Percentiles rank a stretch among this genome's conserved stretches.
phyloP scores from a whole-genome alignment of 352 stramenopile genomes.

The Halophytophthora polymorphica region DNA sequence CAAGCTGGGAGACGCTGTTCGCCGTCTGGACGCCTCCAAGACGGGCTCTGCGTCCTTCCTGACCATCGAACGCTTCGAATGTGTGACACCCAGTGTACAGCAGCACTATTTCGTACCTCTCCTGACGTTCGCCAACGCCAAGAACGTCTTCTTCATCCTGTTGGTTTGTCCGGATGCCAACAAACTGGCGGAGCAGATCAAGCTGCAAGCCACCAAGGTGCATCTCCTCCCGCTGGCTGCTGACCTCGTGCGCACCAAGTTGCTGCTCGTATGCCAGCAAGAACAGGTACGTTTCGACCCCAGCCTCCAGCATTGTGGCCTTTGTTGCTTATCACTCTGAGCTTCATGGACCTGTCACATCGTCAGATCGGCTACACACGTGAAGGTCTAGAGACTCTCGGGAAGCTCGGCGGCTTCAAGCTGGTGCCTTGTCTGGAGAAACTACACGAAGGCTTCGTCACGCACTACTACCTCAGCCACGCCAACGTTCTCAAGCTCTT shows the following conservation, averaged over 20 bases:
- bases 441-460: constrained; percentile 47
- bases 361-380: constrained; percentile 61
- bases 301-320: neutral
- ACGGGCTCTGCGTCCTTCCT: constrained; percentile 29
- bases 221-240: constrained; percentile 37
- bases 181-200: constrained; percentile 65
- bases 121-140: constrained; percentile 41
- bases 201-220: constrained; percentile 30
- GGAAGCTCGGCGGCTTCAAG: constrained; percentile 28
- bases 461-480: constrained; percentile 48
- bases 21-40: constrained; percentile 20
- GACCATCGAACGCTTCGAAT: constrained; percentile 58
- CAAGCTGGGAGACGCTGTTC: constrained; percentile 18
- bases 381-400: constrained; percentile 51
- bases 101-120: constrained; percentile 63
- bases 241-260: constrained; percentile 45
- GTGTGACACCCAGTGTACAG: constrained; percentile 47
- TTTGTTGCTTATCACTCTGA: neutral
- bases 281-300: constrained; percentile 30
- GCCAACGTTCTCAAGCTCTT: constrained; percentile 48
- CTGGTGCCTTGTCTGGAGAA: constrained; percentile 37
- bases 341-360: neutral
- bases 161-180: constrained; percentile 45
- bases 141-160: constrained; percentile 55
- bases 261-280: constrained; percentile 48